A percentile compares a stretch with the other conserved stretches of the same genome.
These are phyloP conservation scores for Verticillium albo-atrum DNA, from an alignment of 2,329 filamentous ascomycete genomes.

Conservation along the genomic window DNA sequence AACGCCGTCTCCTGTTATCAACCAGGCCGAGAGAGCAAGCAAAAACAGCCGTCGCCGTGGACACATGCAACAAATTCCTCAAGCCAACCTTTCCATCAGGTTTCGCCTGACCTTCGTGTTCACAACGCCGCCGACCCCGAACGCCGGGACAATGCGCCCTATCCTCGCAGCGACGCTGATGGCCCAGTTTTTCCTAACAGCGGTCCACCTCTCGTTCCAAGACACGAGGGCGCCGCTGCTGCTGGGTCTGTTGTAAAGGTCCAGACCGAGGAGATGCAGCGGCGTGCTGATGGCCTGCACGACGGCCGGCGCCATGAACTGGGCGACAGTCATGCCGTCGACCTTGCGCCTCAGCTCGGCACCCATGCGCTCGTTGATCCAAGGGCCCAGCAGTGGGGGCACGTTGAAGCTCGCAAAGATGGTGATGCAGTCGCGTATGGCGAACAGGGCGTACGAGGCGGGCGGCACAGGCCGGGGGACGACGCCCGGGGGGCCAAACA, in stretches of 20 bases:
- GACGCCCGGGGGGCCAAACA: slow-evolving; percentile 64
- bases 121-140: slow-evolving; percentile 82
- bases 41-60: not conserved
- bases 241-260: slow-evolving; percentile 72
- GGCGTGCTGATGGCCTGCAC: slow-evolving; percentile 80
- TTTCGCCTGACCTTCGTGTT: slow-evolving; percentile 66
- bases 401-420: slow-evolving; percentile 93
- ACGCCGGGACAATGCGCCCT: slow-evolving; percentile 82
- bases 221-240: slow-evolving; percentile 23
- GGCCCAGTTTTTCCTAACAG: slow-evolving; percentile 71
- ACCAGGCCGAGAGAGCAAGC: not conserved
- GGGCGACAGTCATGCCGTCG: slow-evolving; percentile 60
- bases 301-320: slow-evolving; percentile 74
- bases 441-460: slow-evolving; percentile 73
- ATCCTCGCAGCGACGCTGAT: slow-evolving; percentile 72
- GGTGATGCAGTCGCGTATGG: slow-evolving; percentile 77
- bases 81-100: slow-evolving; percentile 59
- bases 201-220: slow-evolving; percentile 57
- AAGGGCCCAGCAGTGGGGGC: slow-evolving; percentile 71
- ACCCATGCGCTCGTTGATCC: slow-evolving; percentile 51
- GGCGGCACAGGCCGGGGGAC: slow-evolving; percentile 57
- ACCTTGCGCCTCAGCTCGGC: slow-evolving; percentile 46
- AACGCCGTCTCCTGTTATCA: not conserved
- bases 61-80: not conserved
- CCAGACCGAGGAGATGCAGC: slow-evolving; percentile 77